phyloP scores from a whole-genome alignment of 2,329 filamentous ascomycete genomes.

The Neopestalotiopsis sp. region DNA sequence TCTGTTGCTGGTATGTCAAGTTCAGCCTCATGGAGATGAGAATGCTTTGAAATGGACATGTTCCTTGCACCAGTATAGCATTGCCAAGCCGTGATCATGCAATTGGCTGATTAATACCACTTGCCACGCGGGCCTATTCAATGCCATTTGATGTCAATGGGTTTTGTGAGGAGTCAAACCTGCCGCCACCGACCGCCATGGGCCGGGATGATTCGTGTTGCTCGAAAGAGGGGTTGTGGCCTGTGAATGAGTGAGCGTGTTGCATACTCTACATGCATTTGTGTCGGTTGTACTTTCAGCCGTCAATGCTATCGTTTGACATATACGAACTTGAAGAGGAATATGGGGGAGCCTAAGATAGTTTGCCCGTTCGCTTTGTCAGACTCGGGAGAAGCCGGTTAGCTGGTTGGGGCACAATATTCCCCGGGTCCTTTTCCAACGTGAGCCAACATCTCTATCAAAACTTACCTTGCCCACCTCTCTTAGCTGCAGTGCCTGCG shows the following conservation, averaged over 20 bases:
- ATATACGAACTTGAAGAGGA: neutral
- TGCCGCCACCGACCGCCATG: neutral
- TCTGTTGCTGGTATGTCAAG: too few relatives aligned
- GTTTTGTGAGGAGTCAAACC: too few relatives aligned
- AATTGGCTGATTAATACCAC: neutral
- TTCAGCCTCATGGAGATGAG: too few relatives aligned
- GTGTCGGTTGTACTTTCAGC: neutral
- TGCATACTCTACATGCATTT: neutral
- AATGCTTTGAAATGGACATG: neutral
- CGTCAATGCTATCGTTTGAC: neutral
- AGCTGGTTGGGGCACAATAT: neutral
- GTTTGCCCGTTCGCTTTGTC: neutral
- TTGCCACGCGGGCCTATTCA: neutral
- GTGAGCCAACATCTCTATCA: neutral
- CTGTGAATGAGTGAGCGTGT: neutral
- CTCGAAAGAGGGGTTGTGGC: neutral
- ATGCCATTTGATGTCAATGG: neutral
- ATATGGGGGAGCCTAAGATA: neutral
- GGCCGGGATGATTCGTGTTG: neutral
- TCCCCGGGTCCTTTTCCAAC: neutral
- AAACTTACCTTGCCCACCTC: neutral
- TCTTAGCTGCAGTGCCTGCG: neutral
- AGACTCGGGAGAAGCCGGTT: neutral
- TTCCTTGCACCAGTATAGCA: neutral
- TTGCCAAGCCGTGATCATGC: neutral